phyloP scores from a whole-genome alignment of 148 eudicot species.

The Chenopodium berlandieri region DNA sequence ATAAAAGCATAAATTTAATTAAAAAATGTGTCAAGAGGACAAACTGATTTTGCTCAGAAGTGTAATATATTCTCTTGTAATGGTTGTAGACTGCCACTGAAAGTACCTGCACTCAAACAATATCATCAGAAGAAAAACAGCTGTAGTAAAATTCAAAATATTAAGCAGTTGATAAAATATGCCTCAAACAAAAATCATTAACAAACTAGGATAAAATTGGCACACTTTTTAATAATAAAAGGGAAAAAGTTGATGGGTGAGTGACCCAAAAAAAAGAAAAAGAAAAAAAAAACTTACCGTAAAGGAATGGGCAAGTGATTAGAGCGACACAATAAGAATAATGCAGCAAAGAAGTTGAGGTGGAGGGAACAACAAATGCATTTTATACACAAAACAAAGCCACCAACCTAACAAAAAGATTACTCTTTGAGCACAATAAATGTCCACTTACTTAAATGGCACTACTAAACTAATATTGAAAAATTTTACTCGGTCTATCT shows the following conservation, averaged over 20 bases:
- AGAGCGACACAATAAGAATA: not conserved
- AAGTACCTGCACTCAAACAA: constrained; percentile 67
- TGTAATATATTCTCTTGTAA: constrained; percentile 80
- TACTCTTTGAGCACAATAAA: not conserved
- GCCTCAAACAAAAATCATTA: not conserved
- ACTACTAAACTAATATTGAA: too few relatives aligned
- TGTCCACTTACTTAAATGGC: not conserved
- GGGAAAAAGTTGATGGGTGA: not conserved
- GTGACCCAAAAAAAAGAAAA: too few relatives aligned
- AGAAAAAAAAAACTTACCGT: not conserved
- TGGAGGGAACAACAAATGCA: not conserved
- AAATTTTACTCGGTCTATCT: not conserved
- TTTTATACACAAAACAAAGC: not conserved
- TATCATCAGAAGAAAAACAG: constrained; percentile 13
- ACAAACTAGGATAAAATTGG: too few relatives aligned
- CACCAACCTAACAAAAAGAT: too few relatives aligned
- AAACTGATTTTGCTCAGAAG: constrained; percentile 56
- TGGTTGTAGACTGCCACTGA: constrained; percentile 98
- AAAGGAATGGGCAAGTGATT: not conserved
- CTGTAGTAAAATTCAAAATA: constrained; percentile 12
- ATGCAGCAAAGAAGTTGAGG: not conserved
- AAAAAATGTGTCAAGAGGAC: constrained; percentile 20
- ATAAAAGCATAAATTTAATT: constrained; percentile 13
- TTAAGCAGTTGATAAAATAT: not conserved
- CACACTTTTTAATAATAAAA: not conserved